These are phyloP conservation scores for Nicotiana knightiana DNA, from an alignment of 257 asterid species.

Conservation along the genomic window DNA sequence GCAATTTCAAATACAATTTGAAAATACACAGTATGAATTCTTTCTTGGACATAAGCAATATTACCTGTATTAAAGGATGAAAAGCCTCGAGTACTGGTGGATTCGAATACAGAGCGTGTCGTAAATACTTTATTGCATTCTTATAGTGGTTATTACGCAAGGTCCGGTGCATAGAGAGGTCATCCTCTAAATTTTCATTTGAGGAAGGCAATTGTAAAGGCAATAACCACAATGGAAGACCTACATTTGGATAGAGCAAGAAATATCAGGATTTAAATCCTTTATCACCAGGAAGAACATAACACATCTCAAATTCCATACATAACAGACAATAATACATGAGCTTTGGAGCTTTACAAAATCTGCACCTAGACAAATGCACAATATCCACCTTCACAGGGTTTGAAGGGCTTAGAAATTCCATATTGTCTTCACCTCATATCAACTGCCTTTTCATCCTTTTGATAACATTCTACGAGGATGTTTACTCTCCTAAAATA, in stretches of 20 bases:
- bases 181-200: constrained; percentile 52
- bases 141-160: constrained; percentile 45
- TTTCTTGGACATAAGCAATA: background rate
- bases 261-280: background rate
- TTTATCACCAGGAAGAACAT: background rate
- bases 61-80: constrained; percentile 88
- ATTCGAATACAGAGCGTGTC: constrained; percentile 48
- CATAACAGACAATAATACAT: background rate
- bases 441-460: background rate
- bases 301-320: background rate
- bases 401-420: background rate
- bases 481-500: background rate
- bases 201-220: constrained; percentile 60
- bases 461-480: background rate
- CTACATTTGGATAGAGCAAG: constrained; percentile 25
- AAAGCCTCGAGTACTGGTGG: constrained; percentile 69
- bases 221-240: constrained; percentile 74
- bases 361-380: background rate
- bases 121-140: constrained; percentile 53
- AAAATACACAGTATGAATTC: background rate
- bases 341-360: background rate
- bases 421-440: background rate
- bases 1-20: background rate
- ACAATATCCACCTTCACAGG: background rate
- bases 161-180: constrained; percentile 33